A percentile compares a stretch with the other conserved stretches of the same genome.
phyloP scores from a whole-genome alignment of 2,329 filamentous ascomycete species.

The Xylariaceae sp. region DNA sequence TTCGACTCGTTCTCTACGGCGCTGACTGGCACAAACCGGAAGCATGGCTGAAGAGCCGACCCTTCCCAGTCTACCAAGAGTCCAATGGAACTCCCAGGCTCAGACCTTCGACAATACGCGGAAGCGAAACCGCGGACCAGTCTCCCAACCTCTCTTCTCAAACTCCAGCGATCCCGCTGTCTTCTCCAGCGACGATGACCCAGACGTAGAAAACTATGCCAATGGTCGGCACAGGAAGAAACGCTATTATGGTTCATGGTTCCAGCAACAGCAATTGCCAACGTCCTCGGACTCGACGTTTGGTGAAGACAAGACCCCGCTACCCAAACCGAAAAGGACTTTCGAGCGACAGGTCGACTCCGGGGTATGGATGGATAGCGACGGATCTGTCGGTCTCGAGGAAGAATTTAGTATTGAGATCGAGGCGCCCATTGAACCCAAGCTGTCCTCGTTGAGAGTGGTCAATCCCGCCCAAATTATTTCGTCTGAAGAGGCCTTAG shows the following conservation, averaged over 20 bases:
- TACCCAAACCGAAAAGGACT: constrained; percentile 46
- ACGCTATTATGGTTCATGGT: constrained; percentile 59
- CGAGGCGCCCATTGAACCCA: constrained; percentile 33
- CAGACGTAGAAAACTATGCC: constrained; percentile 62
- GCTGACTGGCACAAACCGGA: not conserved
- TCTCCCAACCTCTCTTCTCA: constrained; percentile 39
- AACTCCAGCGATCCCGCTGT: constrained; percentile 69
- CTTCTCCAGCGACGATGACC: constrained; percentile 72
- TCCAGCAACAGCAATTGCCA: constrained; percentile 60
- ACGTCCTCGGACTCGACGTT: constrained; percentile 49
- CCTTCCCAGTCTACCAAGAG: constrained; percentile 34
- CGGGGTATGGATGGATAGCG: constrained; percentile 67
- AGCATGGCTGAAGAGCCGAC: constrained; percentile 38
- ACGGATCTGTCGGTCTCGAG: constrained; percentile 47
- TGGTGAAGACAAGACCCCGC: constrained; percentile 36
- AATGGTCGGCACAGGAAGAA: constrained; percentile 57
- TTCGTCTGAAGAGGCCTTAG: constrained; percentile 43
- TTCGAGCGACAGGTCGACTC: constrained; percentile 64
- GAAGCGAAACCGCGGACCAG: constrained; percentile 37
- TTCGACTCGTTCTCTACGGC: too few species aligned
- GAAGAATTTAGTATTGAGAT: constrained; percentile 39
- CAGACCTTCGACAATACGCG: constrained; percentile 33
- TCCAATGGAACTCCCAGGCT: constrained; percentile 32
- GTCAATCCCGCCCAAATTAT: constrained; percentile 27
- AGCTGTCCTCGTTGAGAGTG: constrained; percentile 38